phyloP scores from a whole-genome alignment of 495 filamentous ascomycete genomes.

The Achaetomiella virescens region DNA sequence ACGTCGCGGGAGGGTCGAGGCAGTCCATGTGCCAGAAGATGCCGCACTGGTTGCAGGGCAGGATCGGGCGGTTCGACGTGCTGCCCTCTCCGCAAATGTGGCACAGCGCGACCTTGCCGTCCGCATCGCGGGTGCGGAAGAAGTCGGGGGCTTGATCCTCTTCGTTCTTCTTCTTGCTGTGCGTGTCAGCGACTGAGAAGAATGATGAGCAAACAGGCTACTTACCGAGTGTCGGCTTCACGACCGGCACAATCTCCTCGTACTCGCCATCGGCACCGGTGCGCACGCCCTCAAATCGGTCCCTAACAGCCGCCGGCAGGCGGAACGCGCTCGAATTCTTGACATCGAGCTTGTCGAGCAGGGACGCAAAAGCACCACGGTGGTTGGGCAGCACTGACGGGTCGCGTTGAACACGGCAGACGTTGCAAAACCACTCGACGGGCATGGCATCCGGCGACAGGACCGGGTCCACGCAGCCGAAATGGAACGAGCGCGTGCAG shows the following conservation, averaged over 20 bases:
- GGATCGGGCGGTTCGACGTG: slow-evolving; percentile 53
- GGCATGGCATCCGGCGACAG: slow-evolving; percentile 58
- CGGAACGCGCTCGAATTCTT: slow-evolving; percentile 67
- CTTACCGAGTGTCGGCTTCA: slow-evolving; percentile 38
- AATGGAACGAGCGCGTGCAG: slow-evolving; percentile 82
- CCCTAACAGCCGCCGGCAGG: slow-evolving; percentile 60
- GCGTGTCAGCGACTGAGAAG: slow-evolving; percentile 22
- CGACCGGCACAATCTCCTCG: slow-evolving; percentile 47
- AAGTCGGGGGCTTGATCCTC: slow-evolving; percentile 60
- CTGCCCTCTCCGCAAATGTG: slow-evolving; percentile 58
- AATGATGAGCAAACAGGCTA: not conserved
- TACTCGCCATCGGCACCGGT: slow-evolving; percentile 75
- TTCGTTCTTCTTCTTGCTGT: slow-evolving; percentile 50
- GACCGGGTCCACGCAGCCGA: slow-evolving; percentile 75
- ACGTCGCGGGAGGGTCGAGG: slow-evolving; percentile 73
- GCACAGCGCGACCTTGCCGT: slow-evolving; percentile 67
- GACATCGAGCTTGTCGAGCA: slow-evolving; percentile 54
- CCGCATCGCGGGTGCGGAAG: slow-evolving; percentile 55
- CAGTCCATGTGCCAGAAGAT: slow-evolving; percentile 89
- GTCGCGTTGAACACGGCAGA: slow-evolving; percentile 47
- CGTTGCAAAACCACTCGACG: slow-evolving; percentile 78
- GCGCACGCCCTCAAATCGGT: slow-evolving; percentile 66
- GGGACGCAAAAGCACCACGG: slow-evolving; percentile 47
- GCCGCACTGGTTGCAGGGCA: slow-evolving; percentile 76
- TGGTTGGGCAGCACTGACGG: slow-evolving; percentile 34